Evolutionary conservation across 2,329 filamentous ascomycete species (phyloP), one percentile per base, ranked within the genome.

Genomic region (Metarhizium robertsii): DNA sequence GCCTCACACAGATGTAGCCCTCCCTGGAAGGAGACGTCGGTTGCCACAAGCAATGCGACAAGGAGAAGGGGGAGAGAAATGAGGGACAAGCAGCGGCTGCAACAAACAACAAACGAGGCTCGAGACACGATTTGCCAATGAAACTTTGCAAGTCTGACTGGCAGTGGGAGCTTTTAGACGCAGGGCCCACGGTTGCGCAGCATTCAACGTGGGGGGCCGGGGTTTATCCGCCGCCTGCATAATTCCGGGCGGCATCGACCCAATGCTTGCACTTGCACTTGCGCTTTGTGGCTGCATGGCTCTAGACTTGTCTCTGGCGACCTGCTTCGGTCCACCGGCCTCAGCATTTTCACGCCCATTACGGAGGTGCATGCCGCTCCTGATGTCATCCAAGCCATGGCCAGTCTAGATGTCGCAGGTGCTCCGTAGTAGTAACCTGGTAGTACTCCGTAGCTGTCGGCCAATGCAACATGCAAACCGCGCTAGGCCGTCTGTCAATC

Each of bases 161-260:
- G 18, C 11, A 45, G 2, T 42, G 13, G 40, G n/a, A 42, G 40
- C 40, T 42, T 42, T 18, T 34, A 34, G 32, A 34, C 32, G 32
- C 32, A 34, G 32, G 40, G 40, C 40, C 25, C 40, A 13, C n/a
- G 40, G 14, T 42, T 6, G 25, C 45, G 25, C 10, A 48, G 30
- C 45, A 8, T 48, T 8, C 10, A 48, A 48, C 45, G 20, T 48
- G 45, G 45, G 42, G 53, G 32, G 45, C 56, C 56, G 56, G 53
- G 50, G 56, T 57, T 57, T 57, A 57, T 55, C 56, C 56, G 52
- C 38, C 11, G 38, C 38, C 38, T 11, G 32, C 32, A 25, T 25
- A 25, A 25, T 25, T 25, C 25, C 25, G 25, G 25, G 25, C 25
- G 25, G 25, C 25, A 25, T 25, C 25, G 25, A 25, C 25, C 25